phyloP scores from a whole-genome alignment of 176 grass and related monocot species.

The Phyllostachys edulis region DNA sequence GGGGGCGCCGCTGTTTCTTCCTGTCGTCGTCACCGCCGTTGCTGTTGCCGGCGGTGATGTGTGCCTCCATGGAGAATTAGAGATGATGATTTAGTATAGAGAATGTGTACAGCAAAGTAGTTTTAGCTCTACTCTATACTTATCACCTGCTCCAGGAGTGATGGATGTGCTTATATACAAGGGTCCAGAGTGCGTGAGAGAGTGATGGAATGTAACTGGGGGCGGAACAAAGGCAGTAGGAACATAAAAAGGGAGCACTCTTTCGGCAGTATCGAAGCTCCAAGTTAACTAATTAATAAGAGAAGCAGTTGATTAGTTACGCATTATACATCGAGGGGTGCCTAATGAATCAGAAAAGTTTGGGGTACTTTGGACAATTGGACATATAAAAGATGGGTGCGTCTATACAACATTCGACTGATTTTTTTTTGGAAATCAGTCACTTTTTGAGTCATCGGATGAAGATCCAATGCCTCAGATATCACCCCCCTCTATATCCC shows the following conservation, averaged over 20 bases:
- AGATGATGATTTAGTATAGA: background rate
- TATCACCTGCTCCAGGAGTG: background rate
- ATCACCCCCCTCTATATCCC: too few relatives aligned
- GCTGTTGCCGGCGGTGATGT: background rate
- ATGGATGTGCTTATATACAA: background rate
- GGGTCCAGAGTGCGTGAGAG: background rate
- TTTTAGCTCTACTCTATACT: background rate
- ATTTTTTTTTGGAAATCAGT: too few relatives aligned
- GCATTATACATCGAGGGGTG: background rate
- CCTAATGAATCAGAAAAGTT: background rate
- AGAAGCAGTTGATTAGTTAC: background rate
- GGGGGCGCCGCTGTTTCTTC: background rate
- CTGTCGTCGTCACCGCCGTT: background rate
- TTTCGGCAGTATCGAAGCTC: conserved; percentile 33
- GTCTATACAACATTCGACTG: too few relatives aligned
- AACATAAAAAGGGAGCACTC: conserved; percentile 17
- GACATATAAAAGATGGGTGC: background rate
- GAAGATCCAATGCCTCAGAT: too few relatives aligned
- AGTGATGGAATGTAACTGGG: background rate
- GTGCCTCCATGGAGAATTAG: conserved; percentile 17
- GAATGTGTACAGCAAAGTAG: background rate
- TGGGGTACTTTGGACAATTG: too few relatives aligned
- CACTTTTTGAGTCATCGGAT: too few relatives aligned
- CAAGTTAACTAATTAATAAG: background rate
- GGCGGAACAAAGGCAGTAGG: background rate